Evolutionary conservation across 352 stramenopile species (phyloP).

Genomic region (Peronospora destructor): DNA sequence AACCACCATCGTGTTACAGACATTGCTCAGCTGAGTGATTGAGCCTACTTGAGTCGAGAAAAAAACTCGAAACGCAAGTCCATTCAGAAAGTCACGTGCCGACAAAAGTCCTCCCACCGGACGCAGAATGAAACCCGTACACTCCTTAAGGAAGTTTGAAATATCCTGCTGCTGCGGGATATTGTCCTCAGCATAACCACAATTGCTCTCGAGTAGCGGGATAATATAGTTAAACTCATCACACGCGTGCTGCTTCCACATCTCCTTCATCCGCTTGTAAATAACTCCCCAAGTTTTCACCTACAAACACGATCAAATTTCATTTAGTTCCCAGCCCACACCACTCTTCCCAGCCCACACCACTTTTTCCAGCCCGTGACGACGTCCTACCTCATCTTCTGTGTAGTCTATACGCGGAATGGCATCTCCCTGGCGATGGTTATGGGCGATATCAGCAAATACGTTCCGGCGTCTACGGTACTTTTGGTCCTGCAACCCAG

Average conservation of each 20-base stretch:
- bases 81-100: slow-evolving; percentile 96
- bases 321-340: slow-evolving; percentile 1
- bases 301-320: slow-evolving; percentile 9
- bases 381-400: slow-evolving; percentile 77
- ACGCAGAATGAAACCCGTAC: slow-evolving; percentile 88
- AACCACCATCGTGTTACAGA: neutral
- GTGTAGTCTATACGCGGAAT: slow-evolving; percentile 95
- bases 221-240: slow-evolving; percentile 96
- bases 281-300: slow-evolving; percentile 87
- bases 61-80: slow-evolving; percentile 96
- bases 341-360: neutral
- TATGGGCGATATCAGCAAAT: slow-evolving; percentile 85
- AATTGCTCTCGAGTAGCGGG: slow-evolving; percentile 90
- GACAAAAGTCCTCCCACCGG: slow-evolving; percentile 94
- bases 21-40: neutral
- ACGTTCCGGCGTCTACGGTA: slow-evolving; percentile 87
- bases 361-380: neutral
- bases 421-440: slow-evolving; percentile 85
- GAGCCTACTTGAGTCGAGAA: slow-evolving; percentile 89
- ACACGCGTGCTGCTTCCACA: slow-evolving; percentile 93
- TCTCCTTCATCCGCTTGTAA: slow-evolving; percentile 90
- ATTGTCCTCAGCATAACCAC: slow-evolving; percentile 89
- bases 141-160: slow-evolving; percentile 90
- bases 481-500: slow-evolving; percentile 49
- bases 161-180: slow-evolving; percentile 95